Conservation (phyloP, 1,139 yeast species). For the Candida sp. region DNA sequence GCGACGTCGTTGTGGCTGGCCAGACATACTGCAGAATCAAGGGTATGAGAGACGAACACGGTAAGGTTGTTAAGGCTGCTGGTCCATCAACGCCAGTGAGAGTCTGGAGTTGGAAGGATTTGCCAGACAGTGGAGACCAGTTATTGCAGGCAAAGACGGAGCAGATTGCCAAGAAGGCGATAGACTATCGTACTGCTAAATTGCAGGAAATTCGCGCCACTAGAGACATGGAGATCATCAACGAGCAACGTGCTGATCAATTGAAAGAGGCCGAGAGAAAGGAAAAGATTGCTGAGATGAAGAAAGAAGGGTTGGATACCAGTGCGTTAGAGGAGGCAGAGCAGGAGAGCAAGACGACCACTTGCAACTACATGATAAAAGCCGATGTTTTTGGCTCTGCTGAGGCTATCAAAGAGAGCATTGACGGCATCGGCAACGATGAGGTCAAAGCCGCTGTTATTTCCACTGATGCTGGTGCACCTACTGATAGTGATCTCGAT, state of each 20-base stretch:
- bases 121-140: constrained; percentile 93
- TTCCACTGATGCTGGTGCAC: constrained; percentile 81
- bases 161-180: constrained; percentile 74
- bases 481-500: constrained; percentile 82
- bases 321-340: constrained; percentile 28
- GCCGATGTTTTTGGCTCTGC: constrained; percentile 86
- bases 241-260: constrained; percentile 56
- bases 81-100: constrained; percentile 94
- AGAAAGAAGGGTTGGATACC: constrained; percentile 58
- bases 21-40: constrained; percentile 85
- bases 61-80: constrained; percentile 66
- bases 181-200: constrained; percentile 63
- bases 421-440: constrained; percentile 82
- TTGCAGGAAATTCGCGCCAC: constrained; percentile 63
- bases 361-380: constrained; percentile 71
- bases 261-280: constrained; percentile 51
- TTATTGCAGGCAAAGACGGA: constrained; percentile 80
- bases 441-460: constrained; percentile 76
- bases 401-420: constrained; percentile 71
- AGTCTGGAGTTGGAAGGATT: constrained; percentile 92
- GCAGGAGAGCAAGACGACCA: constrained; percentile 24
- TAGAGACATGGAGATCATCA: constrained; percentile 71
- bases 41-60: constrained; percentile 79
- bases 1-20: constrained; percentile 82
- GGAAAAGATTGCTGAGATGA: constrained; percentile 57